These are phyloP conservation scores for Claviceps capensis DNA, from an alignment of 2,329 filamentous ascomycete species.

Conservation along the genomic window DNA sequence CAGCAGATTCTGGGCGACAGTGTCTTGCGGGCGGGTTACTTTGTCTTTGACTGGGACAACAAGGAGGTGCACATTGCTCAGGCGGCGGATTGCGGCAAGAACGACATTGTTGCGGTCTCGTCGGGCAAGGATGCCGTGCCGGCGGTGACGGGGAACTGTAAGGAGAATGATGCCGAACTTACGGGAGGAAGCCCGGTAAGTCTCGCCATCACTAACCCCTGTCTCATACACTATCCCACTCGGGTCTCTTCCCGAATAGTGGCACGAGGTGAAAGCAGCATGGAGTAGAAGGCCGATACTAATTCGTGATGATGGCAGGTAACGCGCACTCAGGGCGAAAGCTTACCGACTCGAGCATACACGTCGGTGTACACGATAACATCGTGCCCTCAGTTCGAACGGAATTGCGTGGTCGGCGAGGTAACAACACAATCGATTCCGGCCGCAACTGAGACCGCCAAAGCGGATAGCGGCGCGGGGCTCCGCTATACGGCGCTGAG, in stretches of 20 bases:
- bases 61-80: conserved; percentile 26
- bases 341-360: conserved; percentile 7
- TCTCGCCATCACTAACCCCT: not conserved
- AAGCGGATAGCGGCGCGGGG: conserved; percentile 6
- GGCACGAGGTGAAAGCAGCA: too few species aligned
- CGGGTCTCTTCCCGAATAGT: too few species aligned
- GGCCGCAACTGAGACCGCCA: conserved; percentile 1
- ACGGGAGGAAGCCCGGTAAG: conserved; percentile 3
- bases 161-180: conserved; percentile 12
- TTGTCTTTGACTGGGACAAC: conserved; percentile 34
- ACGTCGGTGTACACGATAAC: conserved; percentile 15
- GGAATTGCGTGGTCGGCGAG: conserved; percentile 10
- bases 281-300: not conserved
- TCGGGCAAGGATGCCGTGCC: conserved; percentile 20
- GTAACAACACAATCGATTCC: conserved; percentile 12
- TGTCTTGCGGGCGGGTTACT: conserved; percentile 30
- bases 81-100: conserved; percentile 25
- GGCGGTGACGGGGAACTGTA: conserved; percentile 21
- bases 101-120: conserved; percentile 24
- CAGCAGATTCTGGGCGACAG: conserved; percentile 31
- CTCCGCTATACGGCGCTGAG: not conserved
- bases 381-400: conserved; percentile 13
- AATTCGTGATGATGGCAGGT: conserved; percentile 3
- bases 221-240: too few species aligned
- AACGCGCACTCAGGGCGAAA: conserved; percentile 1